These are phyloP conservation scores for Acanthamoeba culbertsoni DNA, from an alignment of 208 protist species.

Conservation along the genomic window DNA sequence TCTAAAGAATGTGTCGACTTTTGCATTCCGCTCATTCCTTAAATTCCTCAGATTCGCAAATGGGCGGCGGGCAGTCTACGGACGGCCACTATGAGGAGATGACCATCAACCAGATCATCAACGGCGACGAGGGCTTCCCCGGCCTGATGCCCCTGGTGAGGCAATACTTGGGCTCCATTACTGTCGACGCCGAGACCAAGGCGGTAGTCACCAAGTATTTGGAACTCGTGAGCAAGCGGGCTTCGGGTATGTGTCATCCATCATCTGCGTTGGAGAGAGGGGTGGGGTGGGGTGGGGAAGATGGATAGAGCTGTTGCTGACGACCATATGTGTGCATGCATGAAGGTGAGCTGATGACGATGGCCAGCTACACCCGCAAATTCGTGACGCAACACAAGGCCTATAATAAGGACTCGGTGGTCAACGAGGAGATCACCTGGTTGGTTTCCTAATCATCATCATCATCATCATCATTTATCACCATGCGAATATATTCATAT, in stretches of 20 bases:
- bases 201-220: constrained; percentile 87
- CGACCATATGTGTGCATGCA: background rate
- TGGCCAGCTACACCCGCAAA: constrained; percentile 92
- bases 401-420: constrained; percentile 94
- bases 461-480: background rate
- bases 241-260: constrained; percentile 79
- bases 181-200: constrained; percentile 73
- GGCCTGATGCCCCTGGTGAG: constrained; percentile 92
- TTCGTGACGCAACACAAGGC: constrained; percentile 92
- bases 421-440: constrained; percentile 86
- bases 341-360: constrained; percentile 88
- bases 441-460: background rate
- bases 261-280: no score
- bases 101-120: constrained; percentile 95
- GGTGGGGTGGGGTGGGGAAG: no score
- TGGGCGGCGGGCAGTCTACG: no score
- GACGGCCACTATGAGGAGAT: constrained; percentile 84
- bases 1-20: background rate
- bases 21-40: background rate
- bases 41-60: no score
- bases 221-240: constrained; percentile 91
- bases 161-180: constrained; percentile 88
- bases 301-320: background rate
- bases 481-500: background rate
- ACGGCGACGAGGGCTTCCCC: constrained; percentile 90